Evolutionary conservation across 345 rosid species (phyloP).

Genomic region (Cardamine occulta): DNA sequence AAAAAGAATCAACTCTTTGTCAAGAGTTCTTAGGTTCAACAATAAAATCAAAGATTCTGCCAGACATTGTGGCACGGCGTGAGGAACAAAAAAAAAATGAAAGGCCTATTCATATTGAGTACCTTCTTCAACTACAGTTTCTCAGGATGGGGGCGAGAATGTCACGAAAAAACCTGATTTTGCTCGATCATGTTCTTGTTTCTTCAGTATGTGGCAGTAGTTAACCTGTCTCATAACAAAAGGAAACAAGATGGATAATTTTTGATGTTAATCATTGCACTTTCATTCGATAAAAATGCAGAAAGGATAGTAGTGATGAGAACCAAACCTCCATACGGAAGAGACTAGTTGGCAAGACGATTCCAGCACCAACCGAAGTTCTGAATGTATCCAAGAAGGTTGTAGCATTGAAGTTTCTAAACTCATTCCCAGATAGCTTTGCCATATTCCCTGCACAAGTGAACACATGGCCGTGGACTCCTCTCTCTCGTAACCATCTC

Average conservation of each 20-base stretch:
- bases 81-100: background rate
- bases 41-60: conserved; percentile 15
- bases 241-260: conserved; percentile 18
- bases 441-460: conserved; percentile 86
- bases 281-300: background rate
- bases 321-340: conserved; percentile 87
- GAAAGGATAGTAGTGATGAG: conserved; percentile 7
- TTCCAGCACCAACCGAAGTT: conserved; percentile 82
- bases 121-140: conserved; percentile 19
- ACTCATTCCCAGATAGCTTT: conserved; percentile 76
- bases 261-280: conserved; percentile 5
- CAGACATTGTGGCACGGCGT: background rate
- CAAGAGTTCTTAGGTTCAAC: background rate
- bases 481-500: conserved; percentile 82
- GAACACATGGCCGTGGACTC: conserved; percentile 86
- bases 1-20: conserved; percentile 5
- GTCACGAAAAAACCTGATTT: conserved; percentile 63
- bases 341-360: conserved; percentile 78
- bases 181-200: conserved; percentile 58
- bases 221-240: conserved; percentile 54
- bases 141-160: conserved; percentile 55
- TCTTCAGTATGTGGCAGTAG: conserved; percentile 70
- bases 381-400: conserved; percentile 68
- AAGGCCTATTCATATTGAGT: conserved; percentile 5
- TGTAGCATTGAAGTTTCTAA: conserved; percentile 53